Percentiles rank a stretch among this genome's conserved stretches.
Conservation (phyloP, 2,329 filamentous ascomycete species). For the Thelonectria rubi region DNA sequence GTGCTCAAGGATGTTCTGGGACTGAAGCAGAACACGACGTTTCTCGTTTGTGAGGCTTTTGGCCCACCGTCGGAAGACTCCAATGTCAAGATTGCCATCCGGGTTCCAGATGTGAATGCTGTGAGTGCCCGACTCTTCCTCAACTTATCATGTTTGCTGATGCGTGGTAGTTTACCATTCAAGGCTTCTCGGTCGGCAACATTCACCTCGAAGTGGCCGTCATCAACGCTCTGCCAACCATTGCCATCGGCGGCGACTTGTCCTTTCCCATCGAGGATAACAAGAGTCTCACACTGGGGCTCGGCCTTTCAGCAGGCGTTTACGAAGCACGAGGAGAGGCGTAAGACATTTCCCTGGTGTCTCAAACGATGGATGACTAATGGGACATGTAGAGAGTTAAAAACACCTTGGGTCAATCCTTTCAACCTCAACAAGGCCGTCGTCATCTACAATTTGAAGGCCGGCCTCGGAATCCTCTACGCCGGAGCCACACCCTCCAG, state of each 20-base stretch:
- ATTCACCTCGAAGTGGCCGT: background rate
- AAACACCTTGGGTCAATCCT: background rate
- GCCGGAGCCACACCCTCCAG: background rate
- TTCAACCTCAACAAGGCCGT: background rate
- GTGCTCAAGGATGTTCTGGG: background rate
- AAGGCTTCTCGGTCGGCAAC: background rate
- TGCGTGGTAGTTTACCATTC: background rate
- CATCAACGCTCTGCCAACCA: background rate
- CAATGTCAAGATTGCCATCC: background rate
- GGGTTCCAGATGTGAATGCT: background rate
- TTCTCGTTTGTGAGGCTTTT: background rate
- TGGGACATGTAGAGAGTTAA: background rate
- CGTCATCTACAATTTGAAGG: background rate
- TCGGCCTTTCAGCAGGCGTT: background rate
- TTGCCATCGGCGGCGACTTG: background rate
- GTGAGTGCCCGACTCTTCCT: background rate
- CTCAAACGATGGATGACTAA: background rate
- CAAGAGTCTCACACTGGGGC: background rate
- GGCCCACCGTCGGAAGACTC: background rate
- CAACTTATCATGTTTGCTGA: too few species aligned
- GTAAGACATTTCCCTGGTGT: background rate
- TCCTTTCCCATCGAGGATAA: background rate
- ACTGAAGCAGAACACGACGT: background rate
- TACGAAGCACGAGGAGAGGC: background rate
- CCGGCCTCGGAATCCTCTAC: background rate